These are phyloP conservation scores for Schizophyllum amplum DNA, from an alignment of 1,284 basidiomycete species.

Conservation along the genomic window DNA sequence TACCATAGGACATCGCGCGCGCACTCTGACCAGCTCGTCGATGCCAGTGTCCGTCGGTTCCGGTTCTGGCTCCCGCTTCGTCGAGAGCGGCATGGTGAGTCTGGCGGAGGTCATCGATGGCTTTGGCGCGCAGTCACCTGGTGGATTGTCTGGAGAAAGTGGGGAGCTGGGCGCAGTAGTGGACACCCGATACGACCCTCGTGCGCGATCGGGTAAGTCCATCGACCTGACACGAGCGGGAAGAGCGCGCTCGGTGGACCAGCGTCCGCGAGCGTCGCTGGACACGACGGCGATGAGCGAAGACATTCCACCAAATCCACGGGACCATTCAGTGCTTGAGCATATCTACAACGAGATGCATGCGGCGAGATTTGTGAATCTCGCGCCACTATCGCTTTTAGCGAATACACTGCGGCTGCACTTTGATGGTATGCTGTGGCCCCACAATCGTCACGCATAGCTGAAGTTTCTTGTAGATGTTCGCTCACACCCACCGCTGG, in stretches of 20 bases:
- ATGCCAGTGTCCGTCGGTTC: background rate
- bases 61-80: background rate
- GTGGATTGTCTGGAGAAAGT: background rate
- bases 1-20: background rate
- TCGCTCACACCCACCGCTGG: constrained; percentile 51
- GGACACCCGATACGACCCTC: background rate
- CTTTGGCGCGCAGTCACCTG: background rate
- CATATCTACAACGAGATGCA: constrained; percentile 63
- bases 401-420: constrained; percentile 47
- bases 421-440: constrained; percentile 42
- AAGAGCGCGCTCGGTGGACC: background rate
- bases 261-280: background rate
- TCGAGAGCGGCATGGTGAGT: background rate
- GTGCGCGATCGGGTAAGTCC: background rate
- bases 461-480: constrained; percentile 34
- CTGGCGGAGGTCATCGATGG: background rate
- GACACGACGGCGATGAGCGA: background rate
- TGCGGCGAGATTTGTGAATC: constrained; percentile 55
- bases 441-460: too few relatives aligned
- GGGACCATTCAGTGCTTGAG: constrained; percentile 59
- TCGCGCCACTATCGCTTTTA: constrained; percentile 50
- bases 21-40: background rate
- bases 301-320: constrained; percentile 37
- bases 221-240: background rate
- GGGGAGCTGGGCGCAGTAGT: background rate